Conservation (phyloP, 345 rosid genomes). For the Citrus inodora region DNA sequence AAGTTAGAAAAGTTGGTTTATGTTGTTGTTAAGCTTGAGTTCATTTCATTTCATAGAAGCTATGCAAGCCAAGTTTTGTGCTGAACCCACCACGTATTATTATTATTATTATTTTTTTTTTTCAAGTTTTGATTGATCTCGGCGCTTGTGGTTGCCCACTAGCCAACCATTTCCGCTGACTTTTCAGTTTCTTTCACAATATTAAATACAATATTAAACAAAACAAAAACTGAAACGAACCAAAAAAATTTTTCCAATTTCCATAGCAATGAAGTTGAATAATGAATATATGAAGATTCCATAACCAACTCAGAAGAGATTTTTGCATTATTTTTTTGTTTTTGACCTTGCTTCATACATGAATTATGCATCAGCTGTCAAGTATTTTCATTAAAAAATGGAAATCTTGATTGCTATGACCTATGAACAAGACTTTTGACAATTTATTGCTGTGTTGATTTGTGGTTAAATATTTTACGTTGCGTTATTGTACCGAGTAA, state of each 20-base stretch:
- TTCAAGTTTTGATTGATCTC: neutral
- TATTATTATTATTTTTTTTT: neutral
- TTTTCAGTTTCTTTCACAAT: neutral
- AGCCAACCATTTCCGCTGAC: conserved; percentile 18
- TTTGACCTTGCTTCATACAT: neutral
- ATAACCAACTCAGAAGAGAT: neutral
- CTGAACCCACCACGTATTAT: conserved; percentile 31
- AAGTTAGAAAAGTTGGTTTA: neutral
- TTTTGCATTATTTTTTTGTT: neutral
- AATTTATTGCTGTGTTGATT: neutral
- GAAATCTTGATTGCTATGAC: neutral
- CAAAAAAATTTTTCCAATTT: no score
- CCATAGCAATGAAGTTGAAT: no score
- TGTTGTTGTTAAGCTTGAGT: neutral
- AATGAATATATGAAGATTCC: neutral
- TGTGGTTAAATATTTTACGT: neutral
- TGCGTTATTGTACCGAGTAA: neutral
- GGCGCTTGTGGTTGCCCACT: conserved; percentile 24
- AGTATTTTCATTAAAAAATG: neutral
- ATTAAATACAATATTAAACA: neutral
- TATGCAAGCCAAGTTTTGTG: conserved; percentile 16
- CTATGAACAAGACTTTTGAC: no score
- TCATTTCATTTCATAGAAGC: neutral
- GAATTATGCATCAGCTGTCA: neutral
- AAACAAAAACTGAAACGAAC: neutral